Conservation (phyloP, 805 yeast genomes). For the Teunomyces tritomae region DNA sequence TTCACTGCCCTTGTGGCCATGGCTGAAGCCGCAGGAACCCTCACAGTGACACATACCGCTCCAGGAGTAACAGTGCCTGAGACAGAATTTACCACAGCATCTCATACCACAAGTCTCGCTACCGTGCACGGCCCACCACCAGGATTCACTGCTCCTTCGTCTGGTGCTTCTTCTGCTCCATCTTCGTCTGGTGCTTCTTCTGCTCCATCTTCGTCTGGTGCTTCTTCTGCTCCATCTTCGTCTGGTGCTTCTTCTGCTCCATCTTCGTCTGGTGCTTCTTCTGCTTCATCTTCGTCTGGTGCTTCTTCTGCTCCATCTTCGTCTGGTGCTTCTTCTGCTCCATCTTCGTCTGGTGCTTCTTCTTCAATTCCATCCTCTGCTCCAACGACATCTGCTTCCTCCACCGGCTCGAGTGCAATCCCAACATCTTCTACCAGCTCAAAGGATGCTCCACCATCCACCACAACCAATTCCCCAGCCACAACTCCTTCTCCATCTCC, state of each 20-base stretch:
- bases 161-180: conserved; percentile 7
- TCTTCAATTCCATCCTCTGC: conserved; percentile 5
- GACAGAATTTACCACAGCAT: conserved; percentile 17
- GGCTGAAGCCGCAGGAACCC: conserved; percentile 6
- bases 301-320: conserved; percentile 11
- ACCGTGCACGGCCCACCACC: conserved; percentile 22
- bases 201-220: conserved; percentile 10
- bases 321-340: conserved; percentile 5
- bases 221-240: conserved; percentile 5
- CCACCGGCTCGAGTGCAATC: conserved; percentile 9
- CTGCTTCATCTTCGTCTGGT: conserved; percentile 4
- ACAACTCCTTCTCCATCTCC: conserved; percentile 3
- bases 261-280: conserved; percentile 4
- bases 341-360: conserved; percentile 7
- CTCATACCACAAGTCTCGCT: conserved; percentile 13
- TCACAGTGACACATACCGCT: conserved; percentile 23
- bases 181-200: conserved; percentile 6
- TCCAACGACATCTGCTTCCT: conserved; percentile 6
- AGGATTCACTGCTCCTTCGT: conserved; percentile 6
- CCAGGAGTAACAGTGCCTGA: conserved; percentile 24
- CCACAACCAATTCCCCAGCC: conserved; percentile 4
- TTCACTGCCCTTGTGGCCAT: conserved; percentile 4
- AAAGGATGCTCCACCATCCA: conserved; percentile 16
- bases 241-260: conserved; percentile 5
- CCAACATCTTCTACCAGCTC: conserved; percentile 12